Evolutionary conservation across 352 stramenopile species (phyloP).

Genomic region (Phytopythium litorale): DNA sequence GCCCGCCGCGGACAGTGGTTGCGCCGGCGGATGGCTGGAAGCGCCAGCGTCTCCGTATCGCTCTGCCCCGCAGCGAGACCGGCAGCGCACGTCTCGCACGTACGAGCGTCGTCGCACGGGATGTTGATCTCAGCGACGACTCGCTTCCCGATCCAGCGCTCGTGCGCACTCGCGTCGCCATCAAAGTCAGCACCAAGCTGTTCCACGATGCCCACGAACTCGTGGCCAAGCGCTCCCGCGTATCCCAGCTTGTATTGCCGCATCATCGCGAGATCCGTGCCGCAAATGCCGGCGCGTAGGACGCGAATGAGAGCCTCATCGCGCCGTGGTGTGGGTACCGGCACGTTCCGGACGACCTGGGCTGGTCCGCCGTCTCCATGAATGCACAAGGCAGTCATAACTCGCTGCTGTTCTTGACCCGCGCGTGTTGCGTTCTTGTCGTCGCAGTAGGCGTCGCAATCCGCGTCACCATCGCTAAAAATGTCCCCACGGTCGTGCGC

Average conservation of each 20-base stretch:
- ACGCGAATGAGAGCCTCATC: conserved; percentile 60
- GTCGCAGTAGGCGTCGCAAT: background rate
- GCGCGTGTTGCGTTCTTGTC: background rate
- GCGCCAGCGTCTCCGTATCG: conserved; percentile 17
- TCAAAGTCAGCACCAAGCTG: conserved; percentile 33
- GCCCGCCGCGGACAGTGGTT: conserved; percentile 88
- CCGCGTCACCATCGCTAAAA: background rate
- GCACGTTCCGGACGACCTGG: conserved; percentile 29
- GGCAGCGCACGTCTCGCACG: conserved; percentile 13
- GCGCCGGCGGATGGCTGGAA: conserved; percentile 35
- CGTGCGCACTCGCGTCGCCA: conserved; percentile 15
- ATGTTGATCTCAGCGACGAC: conserved; percentile 93
- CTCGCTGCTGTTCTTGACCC: conserved; percentile 4
- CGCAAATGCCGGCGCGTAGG: conserved; percentile 62
- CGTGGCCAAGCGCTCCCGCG: conserved; percentile 72
- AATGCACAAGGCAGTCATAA: conserved; percentile 56
- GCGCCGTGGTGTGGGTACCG: conserved; percentile 26
- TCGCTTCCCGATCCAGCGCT: conserved; percentile 61
- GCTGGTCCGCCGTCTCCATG: conserved; percentile 23
- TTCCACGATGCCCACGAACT: conserved; percentile 88
- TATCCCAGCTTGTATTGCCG: conserved; percentile 72
- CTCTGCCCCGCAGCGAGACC: conserved; percentile 35
- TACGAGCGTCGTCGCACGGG: conserved; percentile 40
- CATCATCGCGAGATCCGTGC: conserved; percentile 74
- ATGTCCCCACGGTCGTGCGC: conserved; percentile 12